Evolutionary conservation across 805 yeast genomes (phyloP), one percentile per base, ranked within the genome.

Genomic region (Isabelozyma heimii): DNA sequence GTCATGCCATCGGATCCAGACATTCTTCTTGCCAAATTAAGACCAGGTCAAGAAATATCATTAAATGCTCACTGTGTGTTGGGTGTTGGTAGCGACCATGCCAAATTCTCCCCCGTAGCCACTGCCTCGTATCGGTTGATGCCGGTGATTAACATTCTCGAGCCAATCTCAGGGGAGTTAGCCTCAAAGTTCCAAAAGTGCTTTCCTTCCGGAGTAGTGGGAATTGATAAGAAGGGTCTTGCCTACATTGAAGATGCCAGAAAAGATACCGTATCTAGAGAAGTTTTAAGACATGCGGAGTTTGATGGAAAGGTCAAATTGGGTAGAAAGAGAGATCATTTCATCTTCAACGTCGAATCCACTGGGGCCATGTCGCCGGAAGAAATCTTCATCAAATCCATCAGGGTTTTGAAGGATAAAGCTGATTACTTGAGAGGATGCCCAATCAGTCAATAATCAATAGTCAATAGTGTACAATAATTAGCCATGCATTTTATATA

Each of bases 301-400:
- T 94, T 94, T 60, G 77, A 84, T 43, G 95, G 87, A 39, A 88
- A 89, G 60, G 97, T 94, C 48, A 87, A 87, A 68, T 77, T 94
- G 47, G 99, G 98, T 41, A 84, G 99, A 70, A 79, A 79, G 57
- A 85, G 97, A 68, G 94, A 88, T 66, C 97, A 94, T 61, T 94
- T 94, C 67, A 89, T 94, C 46, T 94, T 90, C 76, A 89, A 91
- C 60, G 91, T 94, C 43, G 99, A 94, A 71, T 84, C 92, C 48
- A 85, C 96, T 2, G 98, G 99, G 38, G 97, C 97, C 40, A 91
- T 94, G 97, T 76, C 90, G 13, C 97, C 99, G 17, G 97, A 89
- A 60, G 98, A 92, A 72, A 90, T 94, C 47, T 94, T 94, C 71
- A 83, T 90, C 73, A 94, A 92, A 68, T 83, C 92, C 52, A 87